Evolutionary conservation across 345 rosid species (phyloP).

Genomic region (Acer campestre): DNA sequence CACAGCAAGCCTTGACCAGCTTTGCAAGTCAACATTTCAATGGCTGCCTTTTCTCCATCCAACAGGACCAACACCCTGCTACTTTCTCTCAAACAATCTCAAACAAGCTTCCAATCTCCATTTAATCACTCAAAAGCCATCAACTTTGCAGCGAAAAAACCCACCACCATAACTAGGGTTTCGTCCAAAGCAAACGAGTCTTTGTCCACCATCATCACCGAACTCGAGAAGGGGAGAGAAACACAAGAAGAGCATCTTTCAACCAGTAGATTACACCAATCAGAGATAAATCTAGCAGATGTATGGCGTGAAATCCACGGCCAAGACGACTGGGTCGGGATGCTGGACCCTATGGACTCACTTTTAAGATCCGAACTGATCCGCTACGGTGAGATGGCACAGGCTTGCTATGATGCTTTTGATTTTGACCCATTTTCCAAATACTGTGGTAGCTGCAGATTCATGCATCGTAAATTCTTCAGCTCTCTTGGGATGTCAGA

Average conservation of each 20-base stretch:
- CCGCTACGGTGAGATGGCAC: conserved; percentile 91
- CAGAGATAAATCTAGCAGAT: conserved; percentile 39
- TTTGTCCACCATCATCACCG: conserved; percentile 35
- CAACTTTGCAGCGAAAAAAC: conserved; percentile 15
- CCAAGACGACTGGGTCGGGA: conserved; percentile 68
- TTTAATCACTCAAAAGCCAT: background rate
- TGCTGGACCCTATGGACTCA: conserved; percentile 80
- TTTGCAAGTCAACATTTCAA: conserved; percentile 16
- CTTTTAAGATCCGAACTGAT: conserved; percentile 73
- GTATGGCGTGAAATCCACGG: conserved; percentile 83
- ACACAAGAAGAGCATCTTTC: conserved; percentile 6
- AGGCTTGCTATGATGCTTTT: conserved; percentile 82
- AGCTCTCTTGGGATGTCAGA: conserved; percentile 45
- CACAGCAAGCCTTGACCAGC: background rate
- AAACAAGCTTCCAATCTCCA: conserved; percentile 15
- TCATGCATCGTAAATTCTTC: conserved; percentile 53
- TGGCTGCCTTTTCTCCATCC: conserved; percentile 44
- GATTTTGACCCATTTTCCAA: conserved; percentile 76
- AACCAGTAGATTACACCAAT: conserved; percentile 7
- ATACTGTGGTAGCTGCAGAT: conserved; percentile 79
- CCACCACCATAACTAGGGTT: conserved; percentile 18
- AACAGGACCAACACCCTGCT: conserved; percentile 19
- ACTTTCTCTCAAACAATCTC: conserved; percentile 20
- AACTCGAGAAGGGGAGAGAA: conserved; percentile 33
- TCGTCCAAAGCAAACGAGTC: conserved; percentile 38